Base-by-base conservation (phyloP, 1,139 yeast species). In the Wickerhamiella infanticola region DNA sequence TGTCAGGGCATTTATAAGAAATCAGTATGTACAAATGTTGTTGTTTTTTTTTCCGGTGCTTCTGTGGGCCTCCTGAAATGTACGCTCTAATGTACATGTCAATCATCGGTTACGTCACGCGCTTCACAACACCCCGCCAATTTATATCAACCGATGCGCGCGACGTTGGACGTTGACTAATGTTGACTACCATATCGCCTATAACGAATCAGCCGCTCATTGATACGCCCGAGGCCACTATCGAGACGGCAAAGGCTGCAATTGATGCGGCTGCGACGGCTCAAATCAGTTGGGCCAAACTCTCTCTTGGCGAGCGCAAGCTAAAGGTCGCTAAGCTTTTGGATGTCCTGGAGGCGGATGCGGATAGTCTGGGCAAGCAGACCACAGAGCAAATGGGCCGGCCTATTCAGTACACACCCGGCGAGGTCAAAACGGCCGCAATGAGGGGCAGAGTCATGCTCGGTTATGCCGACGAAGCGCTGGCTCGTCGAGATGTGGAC, bases 361-460 rank as follows among this genome's bases (percentile, higher is more conserved):
- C 58, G 24, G 50, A 52, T 13, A 48, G 47, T 36, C 56, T 63
- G 23, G 62, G 60, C 9, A 42, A 49, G 39, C 65, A 59, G 29
- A 53, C 63, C 48, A 62, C 66, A 35, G 53, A 53, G 45, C 66
- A 62, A 45, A 63, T 63, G 67, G 67, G 67, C 29, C 56, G 67
- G 2, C 67, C 67, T 7, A 53, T 60, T 45, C 50, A 55, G 38
- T 63, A 58, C 53, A 58, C 64, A n/a, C 54, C 59, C 9, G 63
- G 58, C 36, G 67, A 63, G 47, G 50, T 63, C 48, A 48, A 48
- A 37, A 63, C 67, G 3, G 62, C 66, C 3, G 62, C 57, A 5
- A 45, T 60, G 44, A 54, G 67, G 33, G 60, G 63, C 37, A 50
- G 56, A 33, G 53, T 54, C 23, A 51, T 63, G 51, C 49, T 63